These are phyloP conservation scores for Daldinia sp. DNA, from an alignment of 2,329 filamentous ascomycete species.

Conservation along the genomic window DNA sequence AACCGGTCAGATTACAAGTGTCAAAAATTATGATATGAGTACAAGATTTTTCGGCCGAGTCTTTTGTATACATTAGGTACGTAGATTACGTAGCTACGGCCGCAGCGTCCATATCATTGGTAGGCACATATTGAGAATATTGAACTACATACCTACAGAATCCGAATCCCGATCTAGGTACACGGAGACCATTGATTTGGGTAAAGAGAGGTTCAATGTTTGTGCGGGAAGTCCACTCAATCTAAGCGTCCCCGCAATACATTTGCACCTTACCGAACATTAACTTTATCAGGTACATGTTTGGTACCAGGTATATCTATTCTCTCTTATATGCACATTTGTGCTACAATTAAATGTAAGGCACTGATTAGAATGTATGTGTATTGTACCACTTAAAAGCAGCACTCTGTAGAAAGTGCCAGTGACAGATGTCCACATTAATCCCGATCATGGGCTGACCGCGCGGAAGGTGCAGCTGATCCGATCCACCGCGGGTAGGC, in stretches of 20 bases:
- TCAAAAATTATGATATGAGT: not conserved
- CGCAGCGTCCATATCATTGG: too few relatives aligned
- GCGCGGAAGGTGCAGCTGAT: constrained; percentile 9
- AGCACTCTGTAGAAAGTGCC: not conserved
- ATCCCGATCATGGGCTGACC: constrained; percentile 9
- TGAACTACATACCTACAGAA: not conserved
- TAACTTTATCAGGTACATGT: not conserved
- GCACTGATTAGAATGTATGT: too few relatives aligned
- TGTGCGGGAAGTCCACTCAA: not conserved
- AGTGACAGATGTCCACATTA: not conserved
- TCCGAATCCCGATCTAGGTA: not conserved
- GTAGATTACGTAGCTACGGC: not conserved
- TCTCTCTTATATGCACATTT: not conserved
- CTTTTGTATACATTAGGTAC: not conserved
- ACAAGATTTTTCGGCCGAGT: not conserved
- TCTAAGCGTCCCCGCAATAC: not conserved
- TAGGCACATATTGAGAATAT: not conserved
- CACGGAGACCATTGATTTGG: not conserved
- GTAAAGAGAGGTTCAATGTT: not conserved
- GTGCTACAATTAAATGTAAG: too few relatives aligned
- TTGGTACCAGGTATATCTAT: too few relatives aligned
- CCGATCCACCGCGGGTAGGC: not conserved
- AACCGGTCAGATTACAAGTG: not conserved
- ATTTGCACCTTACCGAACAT: not conserved
- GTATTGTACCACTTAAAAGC: too few relatives aligned